These are phyloP conservation scores for Cryphonectria radicalis DNA, from an alignment of 2,329 filamentous ascomycete species.

Conservation along the genomic window DNA sequence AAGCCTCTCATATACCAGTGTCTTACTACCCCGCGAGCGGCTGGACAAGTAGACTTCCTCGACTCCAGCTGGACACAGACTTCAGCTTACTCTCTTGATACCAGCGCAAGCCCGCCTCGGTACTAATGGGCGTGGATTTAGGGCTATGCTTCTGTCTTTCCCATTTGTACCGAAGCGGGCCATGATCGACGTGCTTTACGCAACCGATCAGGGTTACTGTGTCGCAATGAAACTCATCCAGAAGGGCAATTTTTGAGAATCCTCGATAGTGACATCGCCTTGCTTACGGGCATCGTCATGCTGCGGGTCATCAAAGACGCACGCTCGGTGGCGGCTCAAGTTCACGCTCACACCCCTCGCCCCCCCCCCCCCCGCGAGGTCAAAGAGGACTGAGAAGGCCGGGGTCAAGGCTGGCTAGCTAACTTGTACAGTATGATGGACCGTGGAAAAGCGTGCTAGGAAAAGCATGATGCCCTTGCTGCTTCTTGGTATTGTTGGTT, in stretches of 20 bases:
- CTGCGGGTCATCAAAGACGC: constrained; percentile 73
- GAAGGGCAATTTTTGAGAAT: background rate
- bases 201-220: background rate
- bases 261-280: background rate
- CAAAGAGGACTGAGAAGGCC: constrained; percentile 63
- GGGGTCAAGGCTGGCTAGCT: background rate
- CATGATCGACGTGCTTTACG: constrained; percentile 5
- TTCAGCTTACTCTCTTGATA: background rate
- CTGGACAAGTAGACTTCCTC: constrained; percentile 49
- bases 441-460: background rate
- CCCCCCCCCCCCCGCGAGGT: constrained; percentile 52
- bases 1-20: constrained; percentile 76
- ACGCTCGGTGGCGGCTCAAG: constrained; percentile 78
- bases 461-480: background rate
- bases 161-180: background rate
- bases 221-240: no score
- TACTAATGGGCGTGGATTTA: background rate
- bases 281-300: constrained; percentile 69
- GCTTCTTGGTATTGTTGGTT: background rate
- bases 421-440: background rate
- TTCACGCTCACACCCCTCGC: constrained; percentile 58
- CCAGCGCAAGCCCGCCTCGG: background rate
- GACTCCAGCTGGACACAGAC: background rate
- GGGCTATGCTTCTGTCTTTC: background rate
- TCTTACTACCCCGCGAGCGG: constrained; percentile 71